Conservation (phyloP, 169 alveolate species). For the Plasmodium knowlesi region DNA sequence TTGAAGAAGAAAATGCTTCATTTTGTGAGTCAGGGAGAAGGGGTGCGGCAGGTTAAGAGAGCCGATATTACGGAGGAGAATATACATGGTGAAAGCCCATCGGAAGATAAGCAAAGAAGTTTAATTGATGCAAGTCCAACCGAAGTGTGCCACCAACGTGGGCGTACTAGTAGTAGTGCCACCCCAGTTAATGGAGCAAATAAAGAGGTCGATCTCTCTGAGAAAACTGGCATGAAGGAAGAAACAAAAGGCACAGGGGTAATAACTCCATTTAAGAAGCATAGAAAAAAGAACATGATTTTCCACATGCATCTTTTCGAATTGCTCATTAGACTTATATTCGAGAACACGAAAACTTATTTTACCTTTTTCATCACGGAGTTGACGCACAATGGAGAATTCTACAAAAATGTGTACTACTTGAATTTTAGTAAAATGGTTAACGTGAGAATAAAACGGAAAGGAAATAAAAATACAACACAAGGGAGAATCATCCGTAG, state of each 20-base stretch:
- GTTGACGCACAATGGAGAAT: slow-evolving; percentile 16
- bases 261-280: background rate
- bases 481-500: background rate
- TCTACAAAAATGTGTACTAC: slow-evolving; percentile 54
- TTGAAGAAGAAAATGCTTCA: slow-evolving; percentile 54
- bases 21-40: background rate
- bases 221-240: background rate
- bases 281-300: slow-evolving; percentile 39
- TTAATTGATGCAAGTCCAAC: background rate
- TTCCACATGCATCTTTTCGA: slow-evolving; percentile 59
- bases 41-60: background rate
- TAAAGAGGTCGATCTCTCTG: background rate
- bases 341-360: slow-evolving; percentile 56
- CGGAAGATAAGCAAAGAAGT: background rate
- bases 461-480: background rate
- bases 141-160: background rate
- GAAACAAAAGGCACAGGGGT: background rate
- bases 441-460: slow-evolving; percentile 6
- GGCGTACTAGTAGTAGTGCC: background rate
- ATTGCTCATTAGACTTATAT: slow-evolving; percentile 52
- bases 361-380: slow-evolving; percentile 51
- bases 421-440: slow-evolving; percentile 55
- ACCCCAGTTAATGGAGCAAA: background rate
- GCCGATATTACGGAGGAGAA: background rate
- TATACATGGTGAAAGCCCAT: background rate